Conservation (phyloP, 495 filamentous ascomycete species). For the Paragyromitra xinjiangensis region DNA sequence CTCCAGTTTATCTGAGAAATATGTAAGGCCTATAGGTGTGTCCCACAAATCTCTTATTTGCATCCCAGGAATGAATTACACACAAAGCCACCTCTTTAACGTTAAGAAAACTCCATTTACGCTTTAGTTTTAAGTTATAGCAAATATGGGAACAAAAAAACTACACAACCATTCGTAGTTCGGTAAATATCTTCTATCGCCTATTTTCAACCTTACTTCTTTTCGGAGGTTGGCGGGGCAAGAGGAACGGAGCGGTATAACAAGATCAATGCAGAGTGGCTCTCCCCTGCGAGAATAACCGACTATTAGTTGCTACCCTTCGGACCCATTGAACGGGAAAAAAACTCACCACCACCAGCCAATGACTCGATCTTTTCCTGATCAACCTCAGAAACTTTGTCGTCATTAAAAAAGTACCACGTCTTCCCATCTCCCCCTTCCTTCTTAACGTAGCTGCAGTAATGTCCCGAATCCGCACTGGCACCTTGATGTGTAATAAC, state of each 20-base stretch:
- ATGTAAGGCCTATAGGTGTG: conserved; percentile 7
- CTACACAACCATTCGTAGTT: conserved; percentile 15
- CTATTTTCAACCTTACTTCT: conserved; percentile 33
- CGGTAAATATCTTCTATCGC: neutral
- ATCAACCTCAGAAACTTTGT: conserved; percentile 93
- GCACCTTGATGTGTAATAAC: conserved; percentile 98
- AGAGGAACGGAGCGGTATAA: conserved; percentile 85
- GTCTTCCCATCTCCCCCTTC: conserved; percentile 81
- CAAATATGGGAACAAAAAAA: conserved; percentile 20
- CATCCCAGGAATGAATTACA: conserved; percentile 10
- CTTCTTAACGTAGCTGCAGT: conserved; percentile 98
- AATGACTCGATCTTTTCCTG: conserved; percentile 89
- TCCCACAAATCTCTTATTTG: conserved; percentile 19
- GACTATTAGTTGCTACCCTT: conserved; percentile 16
- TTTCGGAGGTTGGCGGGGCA: conserved; percentile 36
- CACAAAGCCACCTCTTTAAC: conserved; percentile 2
- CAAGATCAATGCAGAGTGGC: conserved; percentile 90
- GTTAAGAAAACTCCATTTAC: conserved; percentile 21
- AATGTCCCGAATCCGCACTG: conserved; percentile 96
- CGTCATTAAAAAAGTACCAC: conserved; percentile 99
- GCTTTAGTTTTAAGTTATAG: conserved; percentile 33
- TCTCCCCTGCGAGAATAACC: conserved; percentile 68
- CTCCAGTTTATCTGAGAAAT: neutral
- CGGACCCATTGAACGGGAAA: neutral
- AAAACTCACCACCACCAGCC: conserved; percentile 79